Evolutionary conservation across 1,284 basidiomycete genomes (phyloP), one percentile per base, ranked within the genome.

Genomic region (Exsudoporus floridanus): DNA sequence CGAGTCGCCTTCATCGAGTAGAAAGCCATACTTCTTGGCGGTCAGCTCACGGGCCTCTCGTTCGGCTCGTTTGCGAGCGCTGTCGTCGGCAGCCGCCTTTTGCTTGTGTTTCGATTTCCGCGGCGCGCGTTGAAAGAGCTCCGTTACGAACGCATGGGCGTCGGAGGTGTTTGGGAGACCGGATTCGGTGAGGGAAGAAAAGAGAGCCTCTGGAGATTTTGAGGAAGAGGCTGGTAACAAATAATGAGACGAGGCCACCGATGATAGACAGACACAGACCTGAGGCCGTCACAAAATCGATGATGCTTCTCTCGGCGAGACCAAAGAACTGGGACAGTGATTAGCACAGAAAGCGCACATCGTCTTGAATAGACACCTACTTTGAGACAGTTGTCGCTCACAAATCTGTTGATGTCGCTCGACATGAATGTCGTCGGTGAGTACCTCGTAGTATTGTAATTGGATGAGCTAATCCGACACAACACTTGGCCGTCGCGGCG

Each of bases 211-310:
- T 10, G 91, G 78, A 7, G 88, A 84, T 69, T 94, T 94, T 50
- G 93, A 81, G 36, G 87, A 86, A 6, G 88, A 82, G 16, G 94
- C 94, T 90, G 62, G 52, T 18, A 19, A 46, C 37, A 38, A 48
- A 44, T 49, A 13, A 38, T 59, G 49, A 68, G 53, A 27, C 1
- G n/a, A 25, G 3, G 5, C 13, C 2, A 18, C 2, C 7, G 3
- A 16, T n/a, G 23, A 10, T 13, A 8, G 7, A 23, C 13, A 30
- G 21, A 33, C 30, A 72, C 83, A 48, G 56, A 88, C 91, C 91
- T 70, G 88, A 83, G 42, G 91, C 90, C 70, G 91, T 77, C 30
- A 95, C 87, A 72, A 87, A 95, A 74, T 92, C 88, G 60, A 92
- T 83, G 54, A 89, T 90, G 57, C 83, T 91, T 56, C 80, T 79